Conservation (phyloP, 768 basidiomycete genomes). For the Bullera alba region DNA sequence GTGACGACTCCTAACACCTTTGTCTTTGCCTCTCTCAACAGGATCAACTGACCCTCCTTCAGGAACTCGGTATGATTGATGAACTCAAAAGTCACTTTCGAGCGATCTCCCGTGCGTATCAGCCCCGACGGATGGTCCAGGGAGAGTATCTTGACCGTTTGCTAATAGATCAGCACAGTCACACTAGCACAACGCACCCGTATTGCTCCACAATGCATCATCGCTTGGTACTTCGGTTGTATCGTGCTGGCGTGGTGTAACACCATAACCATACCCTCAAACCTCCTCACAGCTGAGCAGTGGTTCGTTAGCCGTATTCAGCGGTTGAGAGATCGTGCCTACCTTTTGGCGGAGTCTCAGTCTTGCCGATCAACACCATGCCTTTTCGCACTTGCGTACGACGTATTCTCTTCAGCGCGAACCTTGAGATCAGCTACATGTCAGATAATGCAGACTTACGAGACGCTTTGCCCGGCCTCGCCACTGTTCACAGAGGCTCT, state of each 20-base stretch:
- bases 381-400: constrained; percentile 80
- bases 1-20: constrained; percentile 54
- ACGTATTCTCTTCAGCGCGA: constrained; percentile 83
- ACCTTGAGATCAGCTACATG: constrained; percentile 26
- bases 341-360: constrained; percentile 72
- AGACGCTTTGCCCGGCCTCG: constrained; percentile 94
- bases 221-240: constrained; percentile 86
- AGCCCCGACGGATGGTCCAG: constrained; percentile 78
- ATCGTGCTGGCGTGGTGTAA: constrained; percentile 58
- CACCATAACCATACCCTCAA: constrained; percentile 89
- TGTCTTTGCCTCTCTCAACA: constrained; percentile 93
- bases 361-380: constrained; percentile 81
- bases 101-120: constrained; percentile 87
- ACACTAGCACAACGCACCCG: constrained; percentile 46
- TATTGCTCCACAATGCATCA: constrained; percentile 77
- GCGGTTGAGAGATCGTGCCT: constrained; percentile 17
- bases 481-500: constrained; percentile 75
- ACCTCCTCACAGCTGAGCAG: constrained; percentile 62
- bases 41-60: constrained; percentile 84
- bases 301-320: constrained; percentile 7
- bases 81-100: constrained; percentile 90
- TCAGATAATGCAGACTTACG: constrained; percentile 35
- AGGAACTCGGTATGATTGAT: constrained; percentile 85
- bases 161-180: constrained; percentile 42
- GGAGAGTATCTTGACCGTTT: constrained; percentile 82